Evolutionary conservation across 768 basidiomycete genomes (phyloP), one percentile per base, ranked within the genome.

Genomic region (Leccinum incarnatum): DNA sequence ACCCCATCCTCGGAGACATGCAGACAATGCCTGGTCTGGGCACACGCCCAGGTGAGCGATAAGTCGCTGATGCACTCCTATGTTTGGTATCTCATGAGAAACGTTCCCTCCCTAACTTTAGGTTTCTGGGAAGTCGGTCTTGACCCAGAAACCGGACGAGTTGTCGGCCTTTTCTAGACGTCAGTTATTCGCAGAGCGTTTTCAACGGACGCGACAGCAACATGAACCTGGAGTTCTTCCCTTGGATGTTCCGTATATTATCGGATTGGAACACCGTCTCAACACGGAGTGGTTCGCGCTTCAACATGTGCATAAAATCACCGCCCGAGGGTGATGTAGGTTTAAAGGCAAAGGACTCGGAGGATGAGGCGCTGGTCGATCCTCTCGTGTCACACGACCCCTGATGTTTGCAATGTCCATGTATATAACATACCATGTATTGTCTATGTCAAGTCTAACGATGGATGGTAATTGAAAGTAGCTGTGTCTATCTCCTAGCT

Each of bases 21-120:
- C 90, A 93, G 73, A 98, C 95, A 56, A 96, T 99, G 93, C 96
- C 96, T 47, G 96, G 95, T 65, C 83, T 97, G 45, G 92, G 88
- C 25, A 97, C 93, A 59, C 86, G 94, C 60, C 94, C 94, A 72
- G 92, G 90, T 86, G 58, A 64, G 76, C 59, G 34, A 63, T 51
- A 60, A 45, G 37, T 11, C 23, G 4, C 21, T 11, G 23, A 29
- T 29, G 4, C 25, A 4, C 53, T 51, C 56, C 57, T 45, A 36
- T 56, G 25, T 36, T 30, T 32, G 21, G 40, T 8, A 61, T 55
- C 62, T 67, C 56, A 64, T 56, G 47, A n/a, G 50, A 57, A 8
- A 46, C 10, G n/a, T 19, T 42, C 21, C 45, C 47, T 4, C 27
- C 50, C 60, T 64, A n/a, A 51, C 23, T 45, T 6, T 56, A 86